A percentile compares a stretch with the other conserved stretches of the same genome.
These are phyloP conservation scores for Penicillium brasilianum DNA, from an alignment of 2,329 filamentous ascomycete species.

Conservation along the genomic window DNA sequence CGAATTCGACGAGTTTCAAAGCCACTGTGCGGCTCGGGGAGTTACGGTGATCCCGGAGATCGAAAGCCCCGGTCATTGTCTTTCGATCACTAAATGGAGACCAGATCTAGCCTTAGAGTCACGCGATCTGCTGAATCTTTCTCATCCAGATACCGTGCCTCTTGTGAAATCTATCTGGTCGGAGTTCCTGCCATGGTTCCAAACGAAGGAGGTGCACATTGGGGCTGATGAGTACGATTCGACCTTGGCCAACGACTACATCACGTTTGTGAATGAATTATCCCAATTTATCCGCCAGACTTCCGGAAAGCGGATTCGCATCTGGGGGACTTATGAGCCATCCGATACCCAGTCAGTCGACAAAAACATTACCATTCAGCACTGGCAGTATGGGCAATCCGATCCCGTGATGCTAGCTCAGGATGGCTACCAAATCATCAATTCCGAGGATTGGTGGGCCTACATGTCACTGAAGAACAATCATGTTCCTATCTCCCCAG, in stretches of 20 bases:
- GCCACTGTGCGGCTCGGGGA: conserved; percentile 58
- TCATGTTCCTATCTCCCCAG: conserved; percentile 56
- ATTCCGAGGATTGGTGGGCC: conserved; percentile 61
- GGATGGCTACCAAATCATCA: conserved; percentile 57
- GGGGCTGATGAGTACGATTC: conserved; percentile 62
- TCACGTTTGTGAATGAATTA: conserved; percentile 60
- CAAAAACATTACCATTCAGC: conserved; percentile 57
- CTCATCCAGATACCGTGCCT: conserved; percentile 60
- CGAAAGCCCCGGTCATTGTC: conserved; percentile 63
- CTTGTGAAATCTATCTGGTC: conserved; percentile 61
- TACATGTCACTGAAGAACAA: conserved; percentile 63
- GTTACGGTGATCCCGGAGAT: conserved; percentile 66
- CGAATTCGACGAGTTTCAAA: conserved; percentile 60
- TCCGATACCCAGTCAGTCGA: conserved; percentile 47
- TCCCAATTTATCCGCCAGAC: conserved; percentile 51
- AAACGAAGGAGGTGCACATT: conserved; percentile 60
- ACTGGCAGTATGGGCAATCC: conserved; percentile 62
- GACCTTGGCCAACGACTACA: conserved; percentile 55
- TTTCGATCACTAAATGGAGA: conserved; percentile 64
- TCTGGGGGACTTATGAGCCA: conserved; percentile 63
- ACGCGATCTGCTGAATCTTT: conserved; percentile 60
- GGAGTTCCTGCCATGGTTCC: conserved; percentile 62
- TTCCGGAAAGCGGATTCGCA: conserved; percentile 54
- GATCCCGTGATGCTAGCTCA: conserved; percentile 54
- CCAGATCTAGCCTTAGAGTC: conserved; percentile 59